Evolutionary conservation across 352 stramenopile species (phyloP), one percentile per base, ranked within the genome.

Genomic region (Albugo laibachii): DNA sequence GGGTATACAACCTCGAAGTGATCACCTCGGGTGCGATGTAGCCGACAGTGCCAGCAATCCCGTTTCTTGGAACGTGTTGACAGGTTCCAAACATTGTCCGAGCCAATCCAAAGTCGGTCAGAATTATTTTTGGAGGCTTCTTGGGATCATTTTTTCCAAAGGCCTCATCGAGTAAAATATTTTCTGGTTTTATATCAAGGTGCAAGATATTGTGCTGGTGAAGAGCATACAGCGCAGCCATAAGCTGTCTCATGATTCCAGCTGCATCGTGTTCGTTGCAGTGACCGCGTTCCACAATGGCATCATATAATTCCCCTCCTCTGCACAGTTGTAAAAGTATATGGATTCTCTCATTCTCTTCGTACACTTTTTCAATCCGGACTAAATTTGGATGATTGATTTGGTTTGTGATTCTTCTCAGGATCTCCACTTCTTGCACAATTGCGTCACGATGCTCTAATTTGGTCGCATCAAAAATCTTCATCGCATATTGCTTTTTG

Each of bases 81-180:
- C 80, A 81, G 43, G 69, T 54, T 46, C 20, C 36, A 37, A 74
- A 81, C 42, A 68, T 70, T 8, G 38, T 10, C 16, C 73, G 69
- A 13, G 70, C 73, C 42, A 83, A 63, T 2, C 73, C 73, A 49
- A 86, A 86, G 38, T 86, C 73, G 0, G 71, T 83, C 31, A 86
- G 57, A n/a, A 80, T 41, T 41, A 86, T 82, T 55, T 80, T 80
- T 31, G 24, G 24, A 48, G 68, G 56, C 36, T 74, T 50, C 14
- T 62, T 49, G 10, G 49, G 35, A 14, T 71, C 61, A 45, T 66
- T 62, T 3, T 58, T 68, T 11, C 66, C 62, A 20, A 86, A 63
- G 5, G 83, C 75, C 51, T 95, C 83, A 52, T 94, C 78, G 31
- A 91, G 65, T 43, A 86, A 31, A 16, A 86, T 83, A 48, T 86